phyloP scores from a whole-genome alignment of 129 eudicot species.

The Escallonia herrerae region DNA sequence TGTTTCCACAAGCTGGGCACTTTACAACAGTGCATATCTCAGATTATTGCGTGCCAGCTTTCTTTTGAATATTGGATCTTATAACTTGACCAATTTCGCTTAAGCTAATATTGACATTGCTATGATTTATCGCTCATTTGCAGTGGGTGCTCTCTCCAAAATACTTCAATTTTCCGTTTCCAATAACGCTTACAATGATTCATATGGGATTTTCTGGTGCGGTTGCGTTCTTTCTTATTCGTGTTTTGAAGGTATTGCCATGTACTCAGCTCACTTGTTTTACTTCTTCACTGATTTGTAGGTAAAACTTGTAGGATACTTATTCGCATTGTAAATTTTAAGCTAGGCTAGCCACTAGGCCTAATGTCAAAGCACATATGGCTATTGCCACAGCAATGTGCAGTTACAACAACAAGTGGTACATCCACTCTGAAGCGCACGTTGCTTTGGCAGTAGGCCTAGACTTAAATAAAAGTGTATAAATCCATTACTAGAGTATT shows the following conservation, averaged over 20 bases:
- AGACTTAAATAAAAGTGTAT: no score
- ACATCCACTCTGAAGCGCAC: no score
- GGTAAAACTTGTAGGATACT: no score
- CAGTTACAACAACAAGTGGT: no score
- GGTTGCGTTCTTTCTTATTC: slow-evolving; percentile 61
- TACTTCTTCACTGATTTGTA: not conserved
- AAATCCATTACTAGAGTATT: no score
- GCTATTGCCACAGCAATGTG: no score
- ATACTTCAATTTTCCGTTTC: slow-evolving; percentile 70
- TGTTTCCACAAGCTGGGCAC: not conserved
- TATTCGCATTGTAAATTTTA: no score
- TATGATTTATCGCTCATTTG: slow-evolving; percentile 4
- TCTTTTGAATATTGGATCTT: not conserved
- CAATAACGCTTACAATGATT: slow-evolving; percentile 74
- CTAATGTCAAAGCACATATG: no score
- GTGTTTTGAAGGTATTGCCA: slow-evolving; percentile 56
- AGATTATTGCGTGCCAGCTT: not conserved
- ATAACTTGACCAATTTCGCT: not conserved
- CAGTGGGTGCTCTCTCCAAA: slow-evolving; percentile 87
- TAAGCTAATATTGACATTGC: not conserved
- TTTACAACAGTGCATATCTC: not conserved
- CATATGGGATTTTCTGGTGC: slow-evolving; percentile 73
- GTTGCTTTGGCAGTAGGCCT: no score
- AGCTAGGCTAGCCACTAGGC: no score
- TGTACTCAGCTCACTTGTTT: not conserved